Percentiles rank a stretch among this genome's conserved stretches.
Evolutionary conservation across 495 filamentous ascomycete species (phyloP).

Genomic region (Clohesyomyces aquaticus): DNA sequence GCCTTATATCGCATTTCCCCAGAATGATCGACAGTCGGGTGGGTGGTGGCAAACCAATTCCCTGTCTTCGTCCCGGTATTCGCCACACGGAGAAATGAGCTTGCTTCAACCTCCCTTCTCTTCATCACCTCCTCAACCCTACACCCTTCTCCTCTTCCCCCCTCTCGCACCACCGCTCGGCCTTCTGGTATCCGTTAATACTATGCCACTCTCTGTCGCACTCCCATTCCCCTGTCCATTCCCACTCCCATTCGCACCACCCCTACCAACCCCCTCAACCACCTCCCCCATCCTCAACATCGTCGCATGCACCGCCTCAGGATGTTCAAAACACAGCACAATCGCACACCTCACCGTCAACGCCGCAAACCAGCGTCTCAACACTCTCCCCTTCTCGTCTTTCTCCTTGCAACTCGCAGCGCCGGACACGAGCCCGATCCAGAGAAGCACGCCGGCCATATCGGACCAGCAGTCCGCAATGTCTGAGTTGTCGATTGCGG

Average conservation of each 20-base stretch:
- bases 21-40: too few species aligned
- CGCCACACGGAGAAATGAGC: background rate
- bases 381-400: conserved; percentile 38
- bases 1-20: too few species aligned
- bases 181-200: background rate
- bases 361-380: conserved; percentile 43
- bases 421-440: conserved; percentile 40
- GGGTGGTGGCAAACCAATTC: too few species aligned
- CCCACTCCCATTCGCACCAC: background rate
- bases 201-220: background rate
- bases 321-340: conserved; percentile 44
- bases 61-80: background rate
- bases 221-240: background rate
- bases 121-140: background rate
- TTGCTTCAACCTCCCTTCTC: background rate
- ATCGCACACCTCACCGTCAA: conserved; percentile 41
- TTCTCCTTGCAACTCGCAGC: conserved; percentile 39
- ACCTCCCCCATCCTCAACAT: conserved; percentile 37
- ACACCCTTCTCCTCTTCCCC: conserved; percentile 19
- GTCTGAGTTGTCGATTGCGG: conserved; percentile 30
- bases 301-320: conserved; percentile 33
- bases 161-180: background rate
- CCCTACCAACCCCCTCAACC: conserved; percentile 14
- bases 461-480: conserved; percentile 40
- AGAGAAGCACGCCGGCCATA: conserved; percentile 45